These are phyloP conservation scores for Lobosporangium transversale DNA, from an alignment of 192 early-diverging fungal species.

Conservation along the genomic window DNA sequence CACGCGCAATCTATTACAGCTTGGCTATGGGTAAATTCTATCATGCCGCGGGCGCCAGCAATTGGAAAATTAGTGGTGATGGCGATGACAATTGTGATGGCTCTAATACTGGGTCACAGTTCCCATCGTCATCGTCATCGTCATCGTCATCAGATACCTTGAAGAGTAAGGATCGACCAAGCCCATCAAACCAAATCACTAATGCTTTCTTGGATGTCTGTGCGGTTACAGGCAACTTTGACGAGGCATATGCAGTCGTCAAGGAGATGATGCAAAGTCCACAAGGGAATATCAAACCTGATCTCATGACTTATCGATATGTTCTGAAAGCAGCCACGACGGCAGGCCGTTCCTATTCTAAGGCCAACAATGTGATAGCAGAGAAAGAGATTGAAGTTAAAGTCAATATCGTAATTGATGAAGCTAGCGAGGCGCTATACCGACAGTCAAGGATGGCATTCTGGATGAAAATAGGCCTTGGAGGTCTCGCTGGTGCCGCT, in stretches of 20 bases:
- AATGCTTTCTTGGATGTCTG: conserved; percentile 46
- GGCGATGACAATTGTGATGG: no score
- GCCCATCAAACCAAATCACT: conserved; percentile 18
- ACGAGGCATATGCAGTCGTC: conserved; percentile 12
- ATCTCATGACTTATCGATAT: conserved; percentile 29
- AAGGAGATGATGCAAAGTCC: conserved; percentile 28
- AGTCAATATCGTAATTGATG: conserved; percentile 14
- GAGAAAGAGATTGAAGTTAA: conserved; percentile 8
- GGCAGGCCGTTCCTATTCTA: neutral
- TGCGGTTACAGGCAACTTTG: conserved; percentile 32
- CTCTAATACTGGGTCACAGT: no score
- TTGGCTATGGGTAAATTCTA: neutral
- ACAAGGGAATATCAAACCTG: conserved; percentile 39
- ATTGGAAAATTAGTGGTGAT: no score
- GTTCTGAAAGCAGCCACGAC: conserved; percentile 22
- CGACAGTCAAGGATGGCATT: conserved; percentile 25
- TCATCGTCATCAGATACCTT: neutral
- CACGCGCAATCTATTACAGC: conserved; percentile 18
- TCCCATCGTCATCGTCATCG: no score
- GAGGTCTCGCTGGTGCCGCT: conserved; percentile 29
- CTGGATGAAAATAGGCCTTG: conserved; percentile 31
- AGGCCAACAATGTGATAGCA: neutral
- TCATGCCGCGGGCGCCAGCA: no score
- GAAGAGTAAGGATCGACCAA: neutral
- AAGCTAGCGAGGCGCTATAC: conserved; percentile 9